Evolutionary conservation across 768 basidiomycete species (phyloP), one percentile per base, ranked within the genome.

Genomic region (Gautieria morchelliformis): DNA sequence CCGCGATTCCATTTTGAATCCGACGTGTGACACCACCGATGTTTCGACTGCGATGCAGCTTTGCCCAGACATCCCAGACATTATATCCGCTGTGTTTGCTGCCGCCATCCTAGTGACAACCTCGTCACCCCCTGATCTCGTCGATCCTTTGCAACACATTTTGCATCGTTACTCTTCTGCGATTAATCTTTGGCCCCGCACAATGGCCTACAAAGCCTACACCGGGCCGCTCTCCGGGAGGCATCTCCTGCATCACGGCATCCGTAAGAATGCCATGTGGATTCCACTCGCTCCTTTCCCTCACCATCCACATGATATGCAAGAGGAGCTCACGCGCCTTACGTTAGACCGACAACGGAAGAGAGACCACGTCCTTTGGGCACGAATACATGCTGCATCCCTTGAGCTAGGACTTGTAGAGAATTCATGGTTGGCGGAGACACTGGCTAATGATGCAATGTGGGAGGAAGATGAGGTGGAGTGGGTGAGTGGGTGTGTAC

Each of bases 391-490:
- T 61, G 83, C 80, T 0, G 78, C 82, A 4, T 81, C 82, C 9
- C 72, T 84, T 44, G 82, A 84, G 61, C 73, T 83, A 1, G 78
- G 79, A 14, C 73, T 82, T 65, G 71, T 71, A 37, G 73, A 53
- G n/a, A 54, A 52, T 51, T 19, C 40, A 14, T 58, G 51, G 45
- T 79, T 82, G 63, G 80, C 79, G 1, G 79, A 82, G 65, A 76
- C 79, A 76, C 75, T 82, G 65, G 82, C 76, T 4, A 70, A 81
- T n/a, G 83, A 84, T 62, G 78, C 79, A 17, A 81, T 83, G 15
- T 84, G 83, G 83, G 82, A 83, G 64, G 58, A 72, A 0, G 82
- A 83, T 56, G 83, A 84, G 63, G 83, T 83, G 32, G 82, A 83
- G 64, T 84, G 82, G 83, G 81, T 82, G 17, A 80, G 81, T 19